Evolutionary conservation across 2,329 filamentous ascomycete genomes (phyloP).

Genomic region (Eurotiales sp.): DNA sequence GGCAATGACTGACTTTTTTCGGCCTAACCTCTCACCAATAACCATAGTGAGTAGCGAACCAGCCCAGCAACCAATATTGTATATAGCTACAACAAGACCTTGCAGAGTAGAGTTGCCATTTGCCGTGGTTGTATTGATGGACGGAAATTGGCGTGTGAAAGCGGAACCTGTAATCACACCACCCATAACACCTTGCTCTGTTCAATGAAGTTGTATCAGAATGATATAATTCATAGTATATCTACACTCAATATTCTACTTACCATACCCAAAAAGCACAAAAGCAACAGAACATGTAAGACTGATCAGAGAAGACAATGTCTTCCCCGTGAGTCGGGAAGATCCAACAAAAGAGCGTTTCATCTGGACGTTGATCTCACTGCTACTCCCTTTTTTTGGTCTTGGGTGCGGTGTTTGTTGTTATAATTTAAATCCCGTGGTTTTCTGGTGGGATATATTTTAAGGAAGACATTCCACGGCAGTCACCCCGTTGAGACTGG

Average conservation of each 20-base stretch:
- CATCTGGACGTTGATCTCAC: no score
- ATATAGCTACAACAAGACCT: conserved; percentile 1
- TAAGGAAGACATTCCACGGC: no score
- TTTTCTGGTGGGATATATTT: no score
- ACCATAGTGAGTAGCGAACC: neutral
- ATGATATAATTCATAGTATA: no score
- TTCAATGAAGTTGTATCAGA: neutral
- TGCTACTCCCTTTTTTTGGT: neutral
- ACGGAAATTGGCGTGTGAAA: neutral
- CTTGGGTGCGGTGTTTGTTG: no score
- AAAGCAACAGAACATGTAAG: neutral
- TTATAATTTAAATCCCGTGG: no score
- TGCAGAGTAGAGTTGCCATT: conserved; percentile 2
- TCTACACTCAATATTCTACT: no score
- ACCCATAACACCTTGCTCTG: conserved; percentile 2
- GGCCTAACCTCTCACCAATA: neutral
- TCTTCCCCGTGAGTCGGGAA: neutral
- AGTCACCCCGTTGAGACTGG: no score
- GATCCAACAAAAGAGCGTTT: neutral
- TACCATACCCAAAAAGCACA: neutral
- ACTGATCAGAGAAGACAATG: neutral
- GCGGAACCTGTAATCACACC: conserved; percentile 1
- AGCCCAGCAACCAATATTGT: conserved; percentile 4
- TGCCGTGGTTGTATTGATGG: neutral
- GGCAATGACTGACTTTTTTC: neutral